Base-by-base conservation (phyloP, 306 rosid species). In the Ormosia emarginata region DNA sequence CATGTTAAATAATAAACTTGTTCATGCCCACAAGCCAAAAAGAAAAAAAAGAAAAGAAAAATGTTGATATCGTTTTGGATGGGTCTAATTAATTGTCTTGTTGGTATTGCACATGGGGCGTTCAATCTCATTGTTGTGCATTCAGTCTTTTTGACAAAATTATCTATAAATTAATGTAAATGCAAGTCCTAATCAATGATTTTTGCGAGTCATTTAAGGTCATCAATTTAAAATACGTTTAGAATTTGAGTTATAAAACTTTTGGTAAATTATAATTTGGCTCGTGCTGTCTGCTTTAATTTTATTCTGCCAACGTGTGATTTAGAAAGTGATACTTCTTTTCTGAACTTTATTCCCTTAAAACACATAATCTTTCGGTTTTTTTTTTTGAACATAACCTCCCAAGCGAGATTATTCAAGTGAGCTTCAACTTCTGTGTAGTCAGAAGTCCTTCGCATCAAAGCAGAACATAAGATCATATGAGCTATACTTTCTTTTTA, bases 71-170 rank as follows among this genome's bases (percentile, higher is more conserved):
- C 12, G 71, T 29, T 62, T 78, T 44, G 18, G 17, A 59, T 5
- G 61, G 34, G 12, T 44, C 71, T 32, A 72, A 43, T 72, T 79
- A 43, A 46, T 67, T 65, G 59, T 75, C 66, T 63, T 5, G 64
- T 5, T 68, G 15, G 39, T 69, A 61, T 61, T 49, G 79, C 68
- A 77, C 73, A 68, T 37, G 46, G 86, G 66, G 34, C 17, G 77
- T 67, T 75, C 71, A 67, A 58, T 46, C 41, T 46, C 77, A 12
- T 58, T 69, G 68, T 41, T 59, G 43, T 12, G 53, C 32, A 33
- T 59, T 14, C 49, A 36, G 5, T 67, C 18, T 15, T 17, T 6
- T n/a, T 67, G 78, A 82, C 81, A 40, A 29, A 67, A 78, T 40
- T 24, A 53, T 67, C 67, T 40, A 55, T 55, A 66, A 55, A 78